Base-by-base conservation (phyloP, 1,139 yeast species). In the Saccharomyces hybrid region DNA sequence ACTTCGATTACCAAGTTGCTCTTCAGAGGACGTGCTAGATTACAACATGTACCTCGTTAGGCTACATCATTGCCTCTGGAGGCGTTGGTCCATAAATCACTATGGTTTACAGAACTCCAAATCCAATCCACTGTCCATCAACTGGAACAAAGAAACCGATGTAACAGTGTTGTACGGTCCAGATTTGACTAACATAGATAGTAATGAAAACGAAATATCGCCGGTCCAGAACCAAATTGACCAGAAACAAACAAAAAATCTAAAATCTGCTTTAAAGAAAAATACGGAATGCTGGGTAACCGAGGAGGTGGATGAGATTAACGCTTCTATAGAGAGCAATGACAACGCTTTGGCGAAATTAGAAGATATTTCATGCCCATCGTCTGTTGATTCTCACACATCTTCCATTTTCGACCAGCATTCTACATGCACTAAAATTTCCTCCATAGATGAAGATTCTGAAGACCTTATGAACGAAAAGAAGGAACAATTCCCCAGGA, bases 91-190 rank as follows among this genome's bases (percentile, higher is more conserved):
- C n/a, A 58, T 61, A 49, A 58, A 60, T 27, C 57, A 58, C 32
- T 56, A 49, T 51, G 52, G 53, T n/a, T 38, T 58, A 9, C 51
- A 49, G 2, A 49, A 48, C 34, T 20, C 38, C 27, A 56, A 53
- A 49, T 50, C 57, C 27, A 59, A 62, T 44, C 64, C 65, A 23
- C 52, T 61, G 8, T 52, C 56, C n/a, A 56, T 62, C 49, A 61
- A 62, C 55, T 62, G 65, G 65, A 57, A 62, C 52, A 62, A 62
- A 50, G 65, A 61, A 44, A 59, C 53, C 14, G 65, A 62, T 47
- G 55, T 61, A 47, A 60, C 64, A 2, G 63, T 61, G 47, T 55
- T 62, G 20, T 62, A 62, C 46, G 65, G 65, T 48, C 65, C 65
- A 23, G 60, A 61, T 48, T 53, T 62, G 49, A 54, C 61, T 9